A percentile compares a stretch with the other conserved stretches of the same genome.
Evolutionary conservation across 257 asterid genomes (phyloP).

Genomic region (Salvia splendens): DNA sequence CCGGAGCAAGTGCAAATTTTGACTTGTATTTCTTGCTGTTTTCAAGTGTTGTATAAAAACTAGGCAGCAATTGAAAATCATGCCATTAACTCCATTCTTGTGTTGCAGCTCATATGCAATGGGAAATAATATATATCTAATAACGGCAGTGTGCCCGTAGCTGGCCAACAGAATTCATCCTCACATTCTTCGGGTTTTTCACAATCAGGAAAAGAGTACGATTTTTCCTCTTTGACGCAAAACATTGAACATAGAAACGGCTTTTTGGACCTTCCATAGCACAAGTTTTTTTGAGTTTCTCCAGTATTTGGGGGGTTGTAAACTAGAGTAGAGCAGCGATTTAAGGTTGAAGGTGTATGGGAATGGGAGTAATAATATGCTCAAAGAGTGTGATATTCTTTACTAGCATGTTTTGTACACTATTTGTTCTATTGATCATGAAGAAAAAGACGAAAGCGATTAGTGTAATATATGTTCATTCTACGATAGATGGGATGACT

Average conservation of each 20-base stretch:
- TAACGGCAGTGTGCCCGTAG: conserved; percentile 55
- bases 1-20: background rate
- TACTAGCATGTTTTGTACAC: conserved; percentile 20
- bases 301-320: conserved; percentile 57
- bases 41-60: too few relatives aligned
- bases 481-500: background rate
- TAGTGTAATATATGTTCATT: conserved; percentile 23
- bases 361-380: conserved; percentile 41
- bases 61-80: background rate
- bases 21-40: background rate
- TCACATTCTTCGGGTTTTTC: conserved; percentile 52
- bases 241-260: conserved; percentile 45
- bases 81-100: background rate
- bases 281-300: too few relatives aligned
- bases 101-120: conserved; percentile 55
- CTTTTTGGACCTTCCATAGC: conserved; percentile 31
- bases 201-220: conserved; percentile 70
- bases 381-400: conserved; percentile 43
- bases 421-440: conserved; percentile 21
- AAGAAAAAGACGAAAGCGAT: conserved; percentile 25
- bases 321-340: conserved; percentile 48
- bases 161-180: conserved; percentile 43
- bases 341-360: conserved; percentile 43
- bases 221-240: conserved; percentile 94
- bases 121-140: conserved; percentile 53